A percentile compares a stretch with the other conserved stretches of the same genome.
These are phyloP conservation scores for Phyllosticta ampelicida DNA, from an alignment of 2,329 filamentous ascomycete species.

Conservation along the genomic window DNA sequence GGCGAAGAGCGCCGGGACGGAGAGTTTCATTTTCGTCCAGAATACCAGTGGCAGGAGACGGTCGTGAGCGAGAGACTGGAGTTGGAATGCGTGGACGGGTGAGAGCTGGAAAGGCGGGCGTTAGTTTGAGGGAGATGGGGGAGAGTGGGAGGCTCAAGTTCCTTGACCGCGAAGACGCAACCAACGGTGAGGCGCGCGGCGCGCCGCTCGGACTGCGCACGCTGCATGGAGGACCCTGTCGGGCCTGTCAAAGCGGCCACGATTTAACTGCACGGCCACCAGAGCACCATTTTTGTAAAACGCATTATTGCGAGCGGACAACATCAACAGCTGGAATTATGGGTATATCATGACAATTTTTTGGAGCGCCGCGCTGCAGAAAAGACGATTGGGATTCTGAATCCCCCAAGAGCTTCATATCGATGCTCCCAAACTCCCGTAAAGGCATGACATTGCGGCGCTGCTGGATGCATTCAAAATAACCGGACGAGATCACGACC, in stretches of 20 bases:
- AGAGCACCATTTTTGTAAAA: not conserved
- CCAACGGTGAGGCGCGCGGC: not conserved
- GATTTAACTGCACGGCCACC: not conserved
- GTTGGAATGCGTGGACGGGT: not conserved
- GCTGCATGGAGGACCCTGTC: not conserved
- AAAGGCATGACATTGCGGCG: not conserved
- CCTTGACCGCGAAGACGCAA: not conserved
- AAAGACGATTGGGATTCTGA: not conserved
- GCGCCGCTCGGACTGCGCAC: not conserved
- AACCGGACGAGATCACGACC: not conserved
- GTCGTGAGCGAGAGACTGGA: not conserved
- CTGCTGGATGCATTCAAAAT: not conserved
- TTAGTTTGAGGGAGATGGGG: not conserved
- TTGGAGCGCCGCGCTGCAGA: constrained; percentile 2
- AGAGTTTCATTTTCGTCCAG: constrained; percentile 1
- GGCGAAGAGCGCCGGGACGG: not conserved
- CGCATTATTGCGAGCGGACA: not conserved
- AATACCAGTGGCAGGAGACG: not conserved
- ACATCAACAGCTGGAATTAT: not conserved
- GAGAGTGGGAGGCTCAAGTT: not conserved
- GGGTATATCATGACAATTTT: not conserved
- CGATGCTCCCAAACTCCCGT: constrained; percentile 6
- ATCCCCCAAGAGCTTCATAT: not conserved
- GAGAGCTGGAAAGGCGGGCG: not conserved
- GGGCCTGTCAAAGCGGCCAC: not conserved